Evolutionary conservation across 169 alveolate genomes (phyloP).

Genomic region (Cryptosporidium baileyi): DNA sequence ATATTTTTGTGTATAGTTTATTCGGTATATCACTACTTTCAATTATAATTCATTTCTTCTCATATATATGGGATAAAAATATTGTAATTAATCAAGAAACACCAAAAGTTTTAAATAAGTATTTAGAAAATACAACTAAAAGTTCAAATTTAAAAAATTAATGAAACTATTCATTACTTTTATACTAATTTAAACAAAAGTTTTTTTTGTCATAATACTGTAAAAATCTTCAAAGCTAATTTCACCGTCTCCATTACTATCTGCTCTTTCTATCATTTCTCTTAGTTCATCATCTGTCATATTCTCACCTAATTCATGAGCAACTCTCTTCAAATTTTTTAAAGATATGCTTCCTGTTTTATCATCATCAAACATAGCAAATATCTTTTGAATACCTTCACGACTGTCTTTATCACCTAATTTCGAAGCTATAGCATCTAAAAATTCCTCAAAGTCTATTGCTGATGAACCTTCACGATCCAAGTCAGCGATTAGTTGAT

Average conservation of each 20-base stretch:
- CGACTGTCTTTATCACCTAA: constrained; percentile 96
- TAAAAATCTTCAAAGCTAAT: constrained; percentile 97
- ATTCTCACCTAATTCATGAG: constrained; percentile 97
- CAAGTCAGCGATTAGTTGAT: constrained; percentile 96
- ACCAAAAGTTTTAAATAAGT: constrained; percentile 25
- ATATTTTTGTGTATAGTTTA: constrained; percentile 26
- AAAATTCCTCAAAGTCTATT: constrained; percentile 95
- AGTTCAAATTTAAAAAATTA: background rate
- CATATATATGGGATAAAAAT: constrained; percentile 19
- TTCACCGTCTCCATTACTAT: constrained; percentile 97
- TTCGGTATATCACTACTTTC: constrained; percentile 49
- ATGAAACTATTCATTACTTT: background rate
- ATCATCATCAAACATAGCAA: constrained; percentile 96
- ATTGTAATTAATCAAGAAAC: constrained; percentile 1
- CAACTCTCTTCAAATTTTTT: constrained; percentile 95
- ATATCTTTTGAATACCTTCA: constrained; percentile 97
- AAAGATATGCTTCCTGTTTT: constrained; percentile 93
- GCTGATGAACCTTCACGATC: constrained; percentile 95
- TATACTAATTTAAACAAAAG: constrained; percentile 88
- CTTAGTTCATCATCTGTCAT: constrained; percentile 96
- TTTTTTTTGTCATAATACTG: constrained; percentile 97
- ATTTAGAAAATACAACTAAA: constrained; percentile 4
- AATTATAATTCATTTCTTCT: background rate
- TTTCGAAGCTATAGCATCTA: constrained; percentile 96
- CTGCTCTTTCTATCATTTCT: constrained; percentile 99